Evolutionary conservation across 345 rosid genomes (phyloP).

Genomic region (Alliaria petiolata): DNA sequence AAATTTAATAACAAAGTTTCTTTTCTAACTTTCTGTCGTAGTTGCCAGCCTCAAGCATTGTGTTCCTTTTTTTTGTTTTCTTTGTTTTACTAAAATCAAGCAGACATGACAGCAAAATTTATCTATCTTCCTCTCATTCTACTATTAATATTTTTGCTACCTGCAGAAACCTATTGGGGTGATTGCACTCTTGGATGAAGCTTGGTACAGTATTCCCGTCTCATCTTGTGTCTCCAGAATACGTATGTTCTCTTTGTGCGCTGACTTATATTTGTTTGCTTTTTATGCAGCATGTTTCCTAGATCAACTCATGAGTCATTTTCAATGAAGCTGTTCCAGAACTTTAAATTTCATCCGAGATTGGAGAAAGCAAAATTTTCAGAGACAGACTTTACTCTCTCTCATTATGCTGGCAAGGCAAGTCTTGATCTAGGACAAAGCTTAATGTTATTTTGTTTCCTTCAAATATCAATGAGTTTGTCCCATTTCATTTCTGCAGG

Average conservation of each 20-base stretch:
- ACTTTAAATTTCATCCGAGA: conserved; percentile 55
- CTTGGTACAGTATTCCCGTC: conserved; percentile 61
- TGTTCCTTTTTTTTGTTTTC: background rate
- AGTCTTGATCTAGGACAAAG: conserved; percentile 29
- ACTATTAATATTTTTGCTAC: conserved; percentile 15
- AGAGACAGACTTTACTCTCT: conserved; percentile 82
- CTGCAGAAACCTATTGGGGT: conserved; percentile 98
- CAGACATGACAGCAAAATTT: background rate
- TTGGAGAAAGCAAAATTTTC: conserved; percentile 92
- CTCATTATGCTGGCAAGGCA: conserved; percentile 99
- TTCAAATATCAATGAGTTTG: conserved; percentile 13
- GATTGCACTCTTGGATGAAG: conserved; percentile 94
- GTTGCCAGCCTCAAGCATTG: background rate
- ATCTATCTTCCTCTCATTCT: conserved; percentile 20
- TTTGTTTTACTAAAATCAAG: background rate
- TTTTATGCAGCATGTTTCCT: conserved; percentile 89
- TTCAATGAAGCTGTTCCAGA: conserved; percentile 82
- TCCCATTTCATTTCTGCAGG: conserved; percentile 47
- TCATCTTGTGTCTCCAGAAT: conserved; percentile 7
- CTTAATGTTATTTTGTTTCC: conserved; percentile 6
- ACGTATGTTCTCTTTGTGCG: background rate
- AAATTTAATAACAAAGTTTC: conserved; percentile 2
- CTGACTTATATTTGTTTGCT: conserved; percentile 48
- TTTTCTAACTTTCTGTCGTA: background rate
- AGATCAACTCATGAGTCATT: conserved; percentile 88